phyloP scores from a whole-genome alignment of 352 stramenopile genomes.

The Pythium chondricola region DNA sequence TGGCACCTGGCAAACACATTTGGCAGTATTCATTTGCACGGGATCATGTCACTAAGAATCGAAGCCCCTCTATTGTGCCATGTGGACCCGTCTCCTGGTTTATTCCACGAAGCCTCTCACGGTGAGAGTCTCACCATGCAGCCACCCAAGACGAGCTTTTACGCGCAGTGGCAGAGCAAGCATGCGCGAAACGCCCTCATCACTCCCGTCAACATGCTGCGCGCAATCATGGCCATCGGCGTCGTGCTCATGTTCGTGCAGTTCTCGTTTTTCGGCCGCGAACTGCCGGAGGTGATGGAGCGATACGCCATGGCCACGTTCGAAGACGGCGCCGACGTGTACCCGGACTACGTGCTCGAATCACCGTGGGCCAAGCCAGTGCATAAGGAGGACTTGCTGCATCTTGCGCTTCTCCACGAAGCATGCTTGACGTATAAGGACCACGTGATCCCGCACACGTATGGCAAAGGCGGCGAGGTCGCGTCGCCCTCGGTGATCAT shows the following conservation, averaged over 20 bases:
- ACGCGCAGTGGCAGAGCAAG: conserved; percentile 11
- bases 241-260: background rate
- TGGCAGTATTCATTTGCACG: too few relatives aligned
- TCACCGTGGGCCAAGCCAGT: conserved; percentile 10
- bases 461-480: conserved; percentile 10
- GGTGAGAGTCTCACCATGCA: too few relatives aligned
- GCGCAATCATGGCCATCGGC: conserved; percentile 4
- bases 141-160: conserved; percentile 13
- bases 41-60: too few relatives aligned
- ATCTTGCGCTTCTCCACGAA: conserved; percentile 44
- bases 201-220: conserved; percentile 16
- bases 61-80: too few relatives aligned
- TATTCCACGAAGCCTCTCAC: too few relatives aligned
- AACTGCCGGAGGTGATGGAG: too few relatives aligned
- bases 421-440: conserved; percentile 37
- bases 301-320: too few relatives aligned
- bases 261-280: conserved; percentile 4
- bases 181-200: conserved; percentile 10
- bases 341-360: conserved; percentile 8
- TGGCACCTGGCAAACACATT: too few relatives aligned
- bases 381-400: conserved; percentile 21
- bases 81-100: too few relatives aligned
- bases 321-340: too few relatives aligned
- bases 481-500: conserved; percentile 14
- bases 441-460: conserved; percentile 29